A percentile compares a stretch with the other conserved stretches of the same genome.
Conservation (phyloP, 768 basidiomycete genomes). For the Mycena sanguinolenta region DNA sequence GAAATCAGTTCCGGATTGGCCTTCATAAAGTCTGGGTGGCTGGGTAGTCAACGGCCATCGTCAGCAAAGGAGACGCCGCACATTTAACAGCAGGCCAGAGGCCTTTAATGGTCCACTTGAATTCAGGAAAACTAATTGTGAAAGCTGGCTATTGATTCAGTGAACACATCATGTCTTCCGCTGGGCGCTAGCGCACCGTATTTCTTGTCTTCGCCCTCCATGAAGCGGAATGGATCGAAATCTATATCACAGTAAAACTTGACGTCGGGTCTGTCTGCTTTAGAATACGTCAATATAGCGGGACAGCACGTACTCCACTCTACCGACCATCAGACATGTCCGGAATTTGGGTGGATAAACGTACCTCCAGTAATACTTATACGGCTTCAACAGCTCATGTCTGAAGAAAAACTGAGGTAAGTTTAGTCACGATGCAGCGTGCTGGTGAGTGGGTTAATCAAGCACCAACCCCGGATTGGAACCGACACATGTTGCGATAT, state of each 20-base stretch:
- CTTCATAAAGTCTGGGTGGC: conserved; percentile 9
- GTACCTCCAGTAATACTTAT: conserved; percentile 72
- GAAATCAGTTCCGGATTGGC: background rate
- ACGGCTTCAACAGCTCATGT: conserved; percentile 64
- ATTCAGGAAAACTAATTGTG: conserved; percentile 7
- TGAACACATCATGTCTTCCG: background rate
- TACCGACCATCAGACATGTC: background rate
- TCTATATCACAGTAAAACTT: conserved; percentile 73
- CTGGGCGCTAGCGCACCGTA: conserved; percentile 56
- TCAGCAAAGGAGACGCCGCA: background rate
- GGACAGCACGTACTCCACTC: conserved; percentile 19
- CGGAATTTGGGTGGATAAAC: background rate
- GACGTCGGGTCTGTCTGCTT: conserved; percentile 47
- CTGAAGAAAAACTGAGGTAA: conserved; percentile 64
- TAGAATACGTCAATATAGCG: background rate
- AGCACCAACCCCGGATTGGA: conserved; percentile 72
- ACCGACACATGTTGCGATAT: conserved; percentile 87
- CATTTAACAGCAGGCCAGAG: conserved; percentile 18
- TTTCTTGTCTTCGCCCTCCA: conserved; percentile 71
- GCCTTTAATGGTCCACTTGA: background rate
- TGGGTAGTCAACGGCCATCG: too few relatives aligned
- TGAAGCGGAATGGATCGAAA: conserved; percentile 71
- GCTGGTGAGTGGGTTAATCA: conserved; percentile 33
- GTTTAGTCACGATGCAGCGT: background rate
- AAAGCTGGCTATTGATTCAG: conserved; percentile 2